phyloP scores from a whole-genome alignment of 1,284 basidiomycete species.

The Stereum hirsutum region DNA sequence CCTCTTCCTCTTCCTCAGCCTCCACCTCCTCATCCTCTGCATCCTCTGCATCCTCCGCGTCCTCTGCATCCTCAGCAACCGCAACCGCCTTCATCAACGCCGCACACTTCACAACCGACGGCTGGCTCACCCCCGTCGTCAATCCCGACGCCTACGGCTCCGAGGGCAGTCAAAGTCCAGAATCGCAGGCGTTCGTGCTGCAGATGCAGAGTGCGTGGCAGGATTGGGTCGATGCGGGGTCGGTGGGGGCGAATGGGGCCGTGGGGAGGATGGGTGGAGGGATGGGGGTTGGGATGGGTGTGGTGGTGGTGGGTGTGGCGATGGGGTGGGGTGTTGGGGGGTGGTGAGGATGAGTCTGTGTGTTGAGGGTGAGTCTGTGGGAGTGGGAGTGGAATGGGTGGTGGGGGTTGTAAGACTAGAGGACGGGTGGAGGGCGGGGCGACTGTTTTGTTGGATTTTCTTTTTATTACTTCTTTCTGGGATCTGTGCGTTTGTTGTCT shows the following conservation, averaged over 20 bases:
- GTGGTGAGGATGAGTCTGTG: too few relatives aligned
- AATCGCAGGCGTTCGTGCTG: slow-evolving; percentile 48
- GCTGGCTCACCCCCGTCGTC: slow-evolving; percentile 44
- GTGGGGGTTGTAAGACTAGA: too few relatives aligned
- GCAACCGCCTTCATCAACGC: slow-evolving; percentile 12
- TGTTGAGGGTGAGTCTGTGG: too few relatives aligned
- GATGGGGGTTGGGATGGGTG: not conserved
- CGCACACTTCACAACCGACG: slow-evolving; percentile 41
- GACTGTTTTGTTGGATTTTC: too few relatives aligned
- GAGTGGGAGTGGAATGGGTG: too few relatives aligned
- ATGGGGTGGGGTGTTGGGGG: not conserved
- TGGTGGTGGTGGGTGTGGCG: not conserved
- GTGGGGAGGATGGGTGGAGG: not conserved
- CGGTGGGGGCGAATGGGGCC: slow-evolving; percentile 22
- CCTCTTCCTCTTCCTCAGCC: slow-evolving; percentile 4
- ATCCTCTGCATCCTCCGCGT: slow-evolving; percentile 3
- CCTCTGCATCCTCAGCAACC: slow-evolving; percentile 9
- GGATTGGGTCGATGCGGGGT: slow-evolving; percentile 34
- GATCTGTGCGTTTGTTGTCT: too few relatives aligned
- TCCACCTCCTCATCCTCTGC: slow-evolving; percentile 7
- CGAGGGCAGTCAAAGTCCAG: slow-evolving; percentile 33
- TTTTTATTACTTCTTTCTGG: too few relatives aligned
- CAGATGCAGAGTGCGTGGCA: slow-evolving; percentile 42
- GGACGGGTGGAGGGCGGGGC: too few relatives aligned
- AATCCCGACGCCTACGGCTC: slow-evolving; percentile 33